Base-by-base conservation (phyloP, 2,329 filamentous ascomycete species). In the Colletotrichum plurivorum region DNA sequence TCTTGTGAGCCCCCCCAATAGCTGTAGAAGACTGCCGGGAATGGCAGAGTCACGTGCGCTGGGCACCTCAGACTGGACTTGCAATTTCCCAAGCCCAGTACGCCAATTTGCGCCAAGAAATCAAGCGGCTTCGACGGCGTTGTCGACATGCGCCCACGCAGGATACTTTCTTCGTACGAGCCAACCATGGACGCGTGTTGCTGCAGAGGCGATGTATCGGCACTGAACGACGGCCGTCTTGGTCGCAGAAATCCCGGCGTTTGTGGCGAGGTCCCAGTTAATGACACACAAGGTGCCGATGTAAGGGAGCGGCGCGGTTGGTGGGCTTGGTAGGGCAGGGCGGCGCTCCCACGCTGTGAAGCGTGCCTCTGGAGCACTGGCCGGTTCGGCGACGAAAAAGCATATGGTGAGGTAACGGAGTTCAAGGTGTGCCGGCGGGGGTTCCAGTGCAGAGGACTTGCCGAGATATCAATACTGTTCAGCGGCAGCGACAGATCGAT, bases 171-270 rank as follows among this genome's bases (percentile, higher is more conserved):
- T 80, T 99, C 96, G 74, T 98, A 99, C 2, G 95, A 98, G 2
- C 96, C 96, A 2, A 98, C 95, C 93, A 99, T 97, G 4, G 95
- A 95, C 9, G 95, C 95, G 79, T 97, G 94, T 65, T 95, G 93
- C 65, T 95, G 93, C 31, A 96, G 83, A 4, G 94, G 92, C 3
- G 94, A 94, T 3, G 85, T 83, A 53, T 97, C 95, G 0, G 92
- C 90, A 16, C 89, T 87, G 53, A 93, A 84, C 0, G 95, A 98
- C 0, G 92, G 90, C 9, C 88, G 84, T 51, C 94, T 87, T 3
- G 89, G 84, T 4, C 87, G 84, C 9, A 87, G 75, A 52, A 86
- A 80, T 0, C 81, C 80, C 1, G 87, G 84, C 5, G 85, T 85
- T 58, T 88, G 85, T 16, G 88, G 84, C 22, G 84, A 84, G 36